Evolutionary conservation across 768 basidiomycete species (phyloP), one percentile per base, ranked within the genome.

Genomic region (Phylloporus sp.): DNA sequence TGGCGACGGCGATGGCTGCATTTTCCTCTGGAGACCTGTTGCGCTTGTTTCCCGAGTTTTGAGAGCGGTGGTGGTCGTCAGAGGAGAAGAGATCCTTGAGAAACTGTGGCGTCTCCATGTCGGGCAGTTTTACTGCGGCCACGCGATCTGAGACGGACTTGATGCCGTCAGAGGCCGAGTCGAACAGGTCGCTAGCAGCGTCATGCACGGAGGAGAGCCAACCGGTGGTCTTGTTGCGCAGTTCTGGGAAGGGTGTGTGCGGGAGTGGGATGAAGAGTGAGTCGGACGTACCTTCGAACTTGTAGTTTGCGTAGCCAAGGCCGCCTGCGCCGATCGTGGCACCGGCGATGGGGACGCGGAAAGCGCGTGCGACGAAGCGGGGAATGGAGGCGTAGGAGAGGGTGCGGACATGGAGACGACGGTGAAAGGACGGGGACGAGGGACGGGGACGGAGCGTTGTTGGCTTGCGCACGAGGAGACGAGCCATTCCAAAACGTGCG

Each of bases 301-400:
- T 93, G 73, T 95, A 95, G 65, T 95, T 93, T 18, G 92, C 94
- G 68, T 96, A 98, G 5, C 90, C 90, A 46, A 95, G 71, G 0
- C 90, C 85, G 9, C 94, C 94, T 0, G 87, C 93, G 5, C 94
- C 94, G 21, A 94, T 79, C 2, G 90, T 90, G 28, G 84, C 86
- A 6, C 87, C 91, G 14, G 90, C 92, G 49, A 91, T 77, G 22
- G 93, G 93, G 1, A 96, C 82, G 41, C 86, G 75, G 59, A 96
- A 92, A 0, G 92, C 92, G 36, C 90, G 77, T 0, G 85, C 82
- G 36, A 95, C 80, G 54, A 95, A 88, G 53, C 82, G 74, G n/a
- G 93, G 93, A 50, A 96, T 86, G 9, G 90, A 86, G 5, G 83
- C 76, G 64, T 95, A 95, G 7, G 91, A 94, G 23, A 91, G 72